A percentile compares a stretch with the other conserved stretches of the same genome.
Evolutionary conservation across 2,329 filamentous ascomycete genomes (phyloP).

Genomic region (Pezicula radicicola): DNA sequence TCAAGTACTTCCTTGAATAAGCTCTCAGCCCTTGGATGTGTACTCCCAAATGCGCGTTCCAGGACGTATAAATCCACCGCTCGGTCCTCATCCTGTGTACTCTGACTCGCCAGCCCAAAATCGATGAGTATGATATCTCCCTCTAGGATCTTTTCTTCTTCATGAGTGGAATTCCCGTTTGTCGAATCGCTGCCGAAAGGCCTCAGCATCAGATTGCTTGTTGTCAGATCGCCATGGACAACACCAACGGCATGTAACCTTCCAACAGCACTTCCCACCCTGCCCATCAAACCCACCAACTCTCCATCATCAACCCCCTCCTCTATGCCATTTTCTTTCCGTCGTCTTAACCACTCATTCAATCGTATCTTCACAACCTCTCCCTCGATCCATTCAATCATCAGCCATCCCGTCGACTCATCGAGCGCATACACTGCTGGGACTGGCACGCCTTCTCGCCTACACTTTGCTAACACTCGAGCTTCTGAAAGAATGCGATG

Average conservation of each 20-base stretch:
- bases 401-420: constrained; percentile 65
- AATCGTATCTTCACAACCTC: constrained; percentile 66
- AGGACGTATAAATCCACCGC: constrained; percentile 96
- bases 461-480: constrained; percentile 75
- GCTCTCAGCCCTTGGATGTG: constrained; percentile 80
- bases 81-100: constrained; percentile 81
- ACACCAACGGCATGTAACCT: constrained; percentile 79
- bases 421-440: constrained; percentile 75
- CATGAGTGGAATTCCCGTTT: constrained; percentile 15
- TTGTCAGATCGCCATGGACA: constrained; percentile 93
- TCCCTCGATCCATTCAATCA: constrained; percentile 83
- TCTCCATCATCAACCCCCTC: constrained; percentile 43
- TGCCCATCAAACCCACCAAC: constrained; percentile 61
- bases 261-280: constrained; percentile 70
- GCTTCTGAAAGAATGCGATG: constrained; percentile 88
- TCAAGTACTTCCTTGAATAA: constrained; percentile 72
- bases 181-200: constrained; percentile 12
- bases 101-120: constrained; percentile 85
- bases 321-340: constrained; percentile 23
- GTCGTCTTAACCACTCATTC: constrained; percentile 60
- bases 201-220: constrained; percentile 89
- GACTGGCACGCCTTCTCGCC: constrained; percentile 75
- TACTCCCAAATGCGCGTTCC: constrained; percentile 91
- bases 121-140: constrained; percentile 91
- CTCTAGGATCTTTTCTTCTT: constrained; percentile 36